Evolutionary conservation across 2,329 filamentous ascomycete genomes (phyloP), one percentile per base, ranked within the genome.

Genomic region (Neonectria faginata): DNA sequence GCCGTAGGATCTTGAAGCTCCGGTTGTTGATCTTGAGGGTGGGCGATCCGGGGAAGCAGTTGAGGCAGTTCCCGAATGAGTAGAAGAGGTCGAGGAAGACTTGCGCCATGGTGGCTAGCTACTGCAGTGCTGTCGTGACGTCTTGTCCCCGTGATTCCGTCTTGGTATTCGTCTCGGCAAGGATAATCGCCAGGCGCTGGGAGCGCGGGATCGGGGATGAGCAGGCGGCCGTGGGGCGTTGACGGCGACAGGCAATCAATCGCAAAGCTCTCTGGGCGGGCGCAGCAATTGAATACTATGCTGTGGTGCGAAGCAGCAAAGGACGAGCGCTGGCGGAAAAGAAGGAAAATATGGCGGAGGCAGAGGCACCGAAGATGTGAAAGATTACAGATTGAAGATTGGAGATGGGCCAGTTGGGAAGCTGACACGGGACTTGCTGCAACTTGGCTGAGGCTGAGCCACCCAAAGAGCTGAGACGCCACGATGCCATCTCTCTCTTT

Each of bases 11-110:
- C 86, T 97, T 98, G 86, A 97, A 97, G 81, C 90, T 96, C 67
- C 94, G 90, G 76, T 87, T 92, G 81, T 98, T 98, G 83, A 99
- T 96, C 81, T 96, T 97, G 72, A 99, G 88, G 61, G 95, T 93
- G 62, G 96, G 95, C 69, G 93, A 95, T 73, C 92, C 92, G 14
- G 96, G 95, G 77, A 99, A 98, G 84, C 96, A 99, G 80, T 91
- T 95, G 81, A 98, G 90, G 85, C 95, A 98, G 82, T 94, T 97
- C 68, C 93, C 94, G 67, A 99, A 87, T 65, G 94, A 97, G 80
- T 96, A 97, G 71, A 98, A 83, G 39, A 97, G 85, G 78, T 98
- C 96, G 70, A 95, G 88, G 66, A 98, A 84, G 77, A 97, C 91
- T 79, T 94, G 91, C 76, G 92, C 89, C 92, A 95, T 95, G 75